A percentile compares a stretch with the other conserved stretches of the same genome.
Evolutionary conservation across 1,139 yeast species (phyloP).

Genomic region (Saccharomyces uvarum): DNA sequence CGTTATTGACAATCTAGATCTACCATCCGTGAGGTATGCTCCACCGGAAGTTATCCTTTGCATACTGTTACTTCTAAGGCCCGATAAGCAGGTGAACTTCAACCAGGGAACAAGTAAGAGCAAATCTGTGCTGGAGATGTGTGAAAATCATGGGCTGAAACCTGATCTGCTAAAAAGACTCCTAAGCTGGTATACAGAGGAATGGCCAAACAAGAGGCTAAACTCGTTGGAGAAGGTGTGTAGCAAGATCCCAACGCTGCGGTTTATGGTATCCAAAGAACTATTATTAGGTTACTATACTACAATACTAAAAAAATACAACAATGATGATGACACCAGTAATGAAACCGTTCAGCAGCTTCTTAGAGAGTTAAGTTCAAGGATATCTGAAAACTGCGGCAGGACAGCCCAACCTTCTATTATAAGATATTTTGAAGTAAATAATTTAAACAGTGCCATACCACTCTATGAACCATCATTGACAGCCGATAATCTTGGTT

Average conservation of each 20-base stretch:
- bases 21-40: conserved; percentile 52
- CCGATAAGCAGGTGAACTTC: conserved; percentile 51
- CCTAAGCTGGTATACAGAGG: conserved; percentile 37
- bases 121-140: conserved; percentile 4
- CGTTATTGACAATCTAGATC: conserved; percentile 55
- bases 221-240: conserved; percentile 32
- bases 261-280: conserved; percentile 10
- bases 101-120: conserved; percentile 6
- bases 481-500: conserved; percentile 79
- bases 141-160: not conserved
- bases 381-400: conserved; percentile 81
- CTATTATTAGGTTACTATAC: conserved; percentile 57
- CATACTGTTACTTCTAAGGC: conserved; percentile 45
- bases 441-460: conserved; percentile 35
- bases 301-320: conserved; percentile 47
- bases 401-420: conserved; percentile 76
- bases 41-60: conserved; percentile 41
- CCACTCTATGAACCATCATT: conserved; percentile 71
- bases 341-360: conserved; percentile 36
- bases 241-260: conserved; percentile 21
- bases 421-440: conserved; percentile 41
- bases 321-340: conserved; percentile 25
- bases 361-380: conserved; percentile 47
- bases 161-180: conserved; percentile 16
- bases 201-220: conserved; percentile 35